These are phyloP conservation scores for Ricinus communis DNA, from an alignment of 345 rosid species.

Conservation along the genomic window DNA sequence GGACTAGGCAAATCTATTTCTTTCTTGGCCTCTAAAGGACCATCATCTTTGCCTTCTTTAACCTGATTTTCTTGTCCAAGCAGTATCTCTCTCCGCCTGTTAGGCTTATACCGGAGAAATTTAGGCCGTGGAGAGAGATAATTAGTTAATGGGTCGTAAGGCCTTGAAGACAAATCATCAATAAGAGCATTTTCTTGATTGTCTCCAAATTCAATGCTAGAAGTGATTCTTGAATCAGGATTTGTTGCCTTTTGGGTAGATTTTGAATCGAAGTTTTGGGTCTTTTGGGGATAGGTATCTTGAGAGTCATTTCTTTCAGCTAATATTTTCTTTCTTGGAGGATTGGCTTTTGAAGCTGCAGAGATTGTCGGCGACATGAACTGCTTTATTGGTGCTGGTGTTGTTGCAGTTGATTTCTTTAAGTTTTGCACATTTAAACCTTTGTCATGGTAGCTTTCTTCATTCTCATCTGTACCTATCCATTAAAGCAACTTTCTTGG, in stretches of 20 bases:
- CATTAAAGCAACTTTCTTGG: neutral
- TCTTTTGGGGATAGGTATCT: constrained; percentile 16
- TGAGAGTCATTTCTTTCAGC: constrained; percentile 38
- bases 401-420: constrained; percentile 19
- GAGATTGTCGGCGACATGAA: constrained; percentile 38
- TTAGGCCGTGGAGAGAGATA: constrained; percentile 44
- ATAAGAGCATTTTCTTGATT: neutral
- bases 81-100: constrained; percentile 31
- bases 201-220: neutral
- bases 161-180: constrained; percentile 13
- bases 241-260: constrained; percentile 1
- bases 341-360: constrained; percentile 33
- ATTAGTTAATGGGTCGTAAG: constrained; percentile 35
- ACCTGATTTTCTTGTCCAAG: constrained; percentile 23
- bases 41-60: constrained; percentile 14
- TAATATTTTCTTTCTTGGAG: constrained; percentile 38
- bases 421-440: constrained; percentile 6
- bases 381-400: constrained; percentile 13
- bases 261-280: constrained; percentile 5
- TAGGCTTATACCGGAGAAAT: constrained; percentile 42
- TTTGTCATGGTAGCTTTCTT: constrained; percentile 10
- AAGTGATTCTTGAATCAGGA: constrained; percentile 1
- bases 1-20: constrained; percentile 1
- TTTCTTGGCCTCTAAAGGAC: constrained; percentile 3
- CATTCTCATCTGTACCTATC: constrained; percentile 38